Conservation (phyloP, 495 filamentous ascomycete genomes). For the Pseudoneurospora amorphoporcata region DNA sequence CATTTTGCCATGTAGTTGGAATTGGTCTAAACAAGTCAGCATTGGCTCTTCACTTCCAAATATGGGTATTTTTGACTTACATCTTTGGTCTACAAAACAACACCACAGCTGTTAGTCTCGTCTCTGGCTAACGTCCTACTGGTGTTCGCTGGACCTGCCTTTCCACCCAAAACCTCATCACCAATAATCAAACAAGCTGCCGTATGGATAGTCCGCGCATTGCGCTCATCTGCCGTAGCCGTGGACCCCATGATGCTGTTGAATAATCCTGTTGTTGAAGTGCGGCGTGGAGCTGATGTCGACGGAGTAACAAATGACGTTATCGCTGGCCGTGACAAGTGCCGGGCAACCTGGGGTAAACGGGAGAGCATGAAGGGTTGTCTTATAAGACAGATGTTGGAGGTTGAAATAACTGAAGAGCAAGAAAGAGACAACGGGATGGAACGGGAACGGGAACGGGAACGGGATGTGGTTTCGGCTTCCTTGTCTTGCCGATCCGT, state of each 20-base stretch:
- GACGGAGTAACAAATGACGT: background rate
- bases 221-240: constrained; percentile 44
- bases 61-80: constrained; percentile 7
- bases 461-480: background rate
- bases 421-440: no score
- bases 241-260: constrained; percentile 29
- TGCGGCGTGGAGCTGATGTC: constrained; percentile 11
- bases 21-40: constrained; percentile 55
- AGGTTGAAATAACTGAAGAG: background rate
- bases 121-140: background rate
- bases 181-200: constrained; percentile 94
- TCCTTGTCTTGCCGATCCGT: background rate
- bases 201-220: constrained; percentile 63
- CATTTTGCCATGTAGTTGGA: constrained; percentile 84
- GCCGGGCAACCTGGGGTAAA: constrained; percentile 60
- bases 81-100: constrained; percentile 24
- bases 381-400: background rate
- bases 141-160: constrained; percentile 43
- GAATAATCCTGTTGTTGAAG: background rate
- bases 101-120: constrained; percentile 4
- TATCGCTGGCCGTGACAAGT: constrained; percentile 48
- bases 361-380: constrained; percentile 55
- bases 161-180: constrained; percentile 93
- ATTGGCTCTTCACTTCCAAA: background rate
- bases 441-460: background rate